Evolutionary conservation across 164 flowering plant genomes (phyloP), one percentile per base, ranked within the genome.

Genomic region (Liquidambar formosana): DNA sequence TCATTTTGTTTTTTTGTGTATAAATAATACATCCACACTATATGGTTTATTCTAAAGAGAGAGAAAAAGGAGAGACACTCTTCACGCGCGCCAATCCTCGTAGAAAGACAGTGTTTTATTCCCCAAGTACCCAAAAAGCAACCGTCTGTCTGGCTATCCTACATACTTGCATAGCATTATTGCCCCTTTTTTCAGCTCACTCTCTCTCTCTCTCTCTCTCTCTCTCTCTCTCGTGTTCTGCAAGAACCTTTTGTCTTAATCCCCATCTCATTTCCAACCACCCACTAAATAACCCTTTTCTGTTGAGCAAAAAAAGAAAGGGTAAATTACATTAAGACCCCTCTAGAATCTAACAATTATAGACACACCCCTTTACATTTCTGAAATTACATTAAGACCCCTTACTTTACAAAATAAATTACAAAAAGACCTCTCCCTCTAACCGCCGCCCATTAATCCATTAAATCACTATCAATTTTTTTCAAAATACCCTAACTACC

Each of bases 91-190:
- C 83, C 81, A 82, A 82, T 83, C 82, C 82, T 79, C 70, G 83
- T 47, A 61, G 69, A 75, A 74, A 63, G 79, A 75, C 76, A 71
- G 75, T 70, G 66, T 74, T 84, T 84, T 82, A 82, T 81, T 84
- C 86, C 76, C 77, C 73, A 79, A 82, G 83, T 82, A 79, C 83
- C 82, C 85, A 75, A 81, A 84, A 86, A 84, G 86, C 83, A 84
- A 71, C 75, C 45, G 82, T 79, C 79, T 86, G 88, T 84, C 86
- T 86, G n/a, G 82, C 89, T 86, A 70, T 75, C 73, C 74, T 73
- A 59, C 25, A 33, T n/a, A n/a, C n/a, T n/a, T n/a, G n/a, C n/a
- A n/a, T 33, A 25, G 73, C 85, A 85, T 79, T 83, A 81, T 85
- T 83, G 75, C 66, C 47, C 69, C 71, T n/a, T 73, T 78, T 76